phyloP scores from a whole-genome alignment of 2,329 filamentous ascomycete species.

The Colletotrichum trifolii region DNA sequence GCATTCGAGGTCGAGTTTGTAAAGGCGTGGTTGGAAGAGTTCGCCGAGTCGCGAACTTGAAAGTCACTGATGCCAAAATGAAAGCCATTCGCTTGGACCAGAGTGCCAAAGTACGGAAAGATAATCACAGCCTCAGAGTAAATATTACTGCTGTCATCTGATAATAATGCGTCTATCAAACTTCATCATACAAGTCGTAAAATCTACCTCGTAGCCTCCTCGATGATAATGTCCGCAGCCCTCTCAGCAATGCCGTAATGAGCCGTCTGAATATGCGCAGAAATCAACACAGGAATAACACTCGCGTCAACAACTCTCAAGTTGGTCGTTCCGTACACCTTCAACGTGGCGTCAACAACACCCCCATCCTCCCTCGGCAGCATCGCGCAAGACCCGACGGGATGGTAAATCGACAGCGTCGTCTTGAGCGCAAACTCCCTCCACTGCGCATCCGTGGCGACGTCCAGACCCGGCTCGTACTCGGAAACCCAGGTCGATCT shows the following conservation, averaged over 20 bases:
- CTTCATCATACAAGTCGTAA: neutral
- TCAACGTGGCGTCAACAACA: slow-evolving; percentile 55
- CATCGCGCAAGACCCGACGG: slow-evolving; percentile 58
- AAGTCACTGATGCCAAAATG: neutral
- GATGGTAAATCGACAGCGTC: slow-evolving; percentile 49
- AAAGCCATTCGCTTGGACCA: neutral
- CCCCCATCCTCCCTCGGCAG: slow-evolving; percentile 56
- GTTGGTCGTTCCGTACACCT: slow-evolving; percentile 59
- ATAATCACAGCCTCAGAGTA: neutral
- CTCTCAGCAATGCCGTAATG: slow-evolving; percentile 66
- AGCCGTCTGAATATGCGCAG: slow-evolving; percentile 60
- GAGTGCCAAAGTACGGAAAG: too few relatives aligned
- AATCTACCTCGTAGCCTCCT: slow-evolving; percentile 1
- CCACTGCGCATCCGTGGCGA: slow-evolving; percentile 37
- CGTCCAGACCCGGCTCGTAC: slow-evolving; percentile 45
- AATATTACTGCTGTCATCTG: neutral
- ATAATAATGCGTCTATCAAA: neutral
- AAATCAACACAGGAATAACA: slow-evolving; percentile 59
- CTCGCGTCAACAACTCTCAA: slow-evolving; percentile 62
- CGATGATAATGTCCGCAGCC: slow-evolving; percentile 45
- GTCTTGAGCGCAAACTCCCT: slow-evolving; percentile 35
- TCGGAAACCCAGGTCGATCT: slow-evolving; percentile 44
- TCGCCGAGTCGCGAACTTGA: slow-evolving; percentile 43
- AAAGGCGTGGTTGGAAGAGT: slow-evolving; percentile 74
- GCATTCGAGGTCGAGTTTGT: slow-evolving; percentile 70